phyloP scores from a whole-genome alignment of 129 eudicot genomes.

The Flaveria brownii region DNA sequence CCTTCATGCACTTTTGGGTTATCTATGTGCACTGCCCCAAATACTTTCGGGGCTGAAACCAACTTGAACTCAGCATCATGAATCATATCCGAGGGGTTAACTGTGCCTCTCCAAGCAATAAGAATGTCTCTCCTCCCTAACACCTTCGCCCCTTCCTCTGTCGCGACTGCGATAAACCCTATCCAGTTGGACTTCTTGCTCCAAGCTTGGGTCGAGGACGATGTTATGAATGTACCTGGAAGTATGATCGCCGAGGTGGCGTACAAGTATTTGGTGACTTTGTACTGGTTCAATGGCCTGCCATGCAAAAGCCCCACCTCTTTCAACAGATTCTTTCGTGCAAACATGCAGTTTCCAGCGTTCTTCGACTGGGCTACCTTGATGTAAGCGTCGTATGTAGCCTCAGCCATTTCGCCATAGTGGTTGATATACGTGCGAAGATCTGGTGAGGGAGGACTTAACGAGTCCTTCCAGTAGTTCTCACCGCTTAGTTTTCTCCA shows the following conservation, averaged over 20 bases:
- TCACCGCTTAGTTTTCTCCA: conserved; percentile 33
- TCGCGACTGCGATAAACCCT: conserved; percentile 49
- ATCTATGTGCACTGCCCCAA: conserved; percentile 25
- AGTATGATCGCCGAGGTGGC: conserved; percentile 35
- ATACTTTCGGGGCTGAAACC: conserved; percentile 40
- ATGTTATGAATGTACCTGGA: conserved; percentile 44
- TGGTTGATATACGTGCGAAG: conserved; percentile 41
- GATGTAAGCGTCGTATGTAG: conserved; percentile 56
- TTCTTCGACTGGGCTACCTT: conserved; percentile 33
- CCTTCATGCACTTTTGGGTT: conserved; percentile 46
- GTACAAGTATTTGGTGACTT: conserved; percentile 36
- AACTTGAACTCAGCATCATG: conserved; percentile 32
- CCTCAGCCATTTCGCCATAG: conserved; percentile 56
- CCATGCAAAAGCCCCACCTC: conserved; percentile 35
- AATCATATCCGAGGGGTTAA: conserved; percentile 44
- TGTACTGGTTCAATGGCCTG: conserved; percentile 40
- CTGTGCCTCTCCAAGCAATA: conserved; percentile 56
- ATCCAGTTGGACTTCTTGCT: conserved; percentile 54
- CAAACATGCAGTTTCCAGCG: conserved; percentile 43
- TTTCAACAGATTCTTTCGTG: conserved; percentile 32
- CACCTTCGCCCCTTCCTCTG: conserved; percentile 41
- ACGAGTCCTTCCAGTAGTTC: conserved; percentile 17
- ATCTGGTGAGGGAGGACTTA: conserved; percentile 18
- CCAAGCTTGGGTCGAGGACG: conserved; percentile 44
- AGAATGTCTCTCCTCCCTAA: conserved; percentile 58